Percentiles rank a stretch among this genome's conserved stretches.
Conservation (phyloP, 495 filamentous ascomycete genomes). For the Opeltia flavorubescens region DNA sequence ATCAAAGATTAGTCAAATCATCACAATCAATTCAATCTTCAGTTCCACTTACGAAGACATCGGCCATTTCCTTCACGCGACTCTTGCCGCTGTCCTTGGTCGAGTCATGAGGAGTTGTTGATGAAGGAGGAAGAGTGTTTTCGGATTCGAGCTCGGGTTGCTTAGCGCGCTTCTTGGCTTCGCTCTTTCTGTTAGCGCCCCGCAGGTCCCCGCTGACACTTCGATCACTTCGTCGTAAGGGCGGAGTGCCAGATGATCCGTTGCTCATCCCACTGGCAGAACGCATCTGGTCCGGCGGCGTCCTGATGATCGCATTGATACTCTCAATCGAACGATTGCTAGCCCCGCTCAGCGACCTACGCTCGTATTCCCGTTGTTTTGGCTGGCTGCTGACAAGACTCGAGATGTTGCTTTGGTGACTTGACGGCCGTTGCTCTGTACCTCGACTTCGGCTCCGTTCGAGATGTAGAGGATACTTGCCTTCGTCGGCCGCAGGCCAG, state of each 20-base stretch:
- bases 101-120: constrained; percentile 54
- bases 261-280: constrained; percentile 46
- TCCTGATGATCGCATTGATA: constrained; percentile 24
- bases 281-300: constrained; percentile 41
- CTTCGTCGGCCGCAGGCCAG: constrained; percentile 39
- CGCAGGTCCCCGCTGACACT: constrained; percentile 70
- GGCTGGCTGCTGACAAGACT: constrained; percentile 17
- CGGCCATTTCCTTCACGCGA: constrained; percentile 70
- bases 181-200: constrained; percentile 39
- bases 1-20: constrained; percentile 3
- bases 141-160: constrained; percentile 15
- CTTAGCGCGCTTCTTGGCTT: constrained; percentile 18
- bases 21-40: constrained; percentile 11
- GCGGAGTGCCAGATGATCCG: constrained; percentile 38
- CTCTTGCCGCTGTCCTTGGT: constrained; percentile 78
- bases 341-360: constrained; percentile 22
- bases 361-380: constrained; percentile 15
- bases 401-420: constrained; percentile 23
- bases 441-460: constrained; percentile 18
- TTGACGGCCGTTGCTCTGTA: constrained; percentile 11
- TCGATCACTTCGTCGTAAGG: constrained; percentile 57
- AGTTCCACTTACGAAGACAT: constrained; percentile 71
- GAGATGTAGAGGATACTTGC: constrained; percentile 19
- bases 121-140: constrained; percentile 33
- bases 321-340: constrained; percentile 37